Evolutionary conservation across 176 grass and related monocot genomes (phyloP).

Genomic region (Paspalum notatum): DNA sequence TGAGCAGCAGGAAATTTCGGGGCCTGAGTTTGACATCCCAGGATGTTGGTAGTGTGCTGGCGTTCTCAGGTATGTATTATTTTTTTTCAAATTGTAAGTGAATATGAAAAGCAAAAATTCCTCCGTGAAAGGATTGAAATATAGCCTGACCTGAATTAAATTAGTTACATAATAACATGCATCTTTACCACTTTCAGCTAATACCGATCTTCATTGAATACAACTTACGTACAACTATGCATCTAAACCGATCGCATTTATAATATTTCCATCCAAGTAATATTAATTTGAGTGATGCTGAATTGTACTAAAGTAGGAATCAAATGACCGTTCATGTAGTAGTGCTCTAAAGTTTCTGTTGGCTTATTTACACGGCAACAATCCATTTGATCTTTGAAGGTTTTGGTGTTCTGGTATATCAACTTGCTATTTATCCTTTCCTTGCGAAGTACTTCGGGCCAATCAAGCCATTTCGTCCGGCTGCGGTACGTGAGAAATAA

Average conservation of each 20-base stretch:
- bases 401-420: slow-evolving; percentile 62
- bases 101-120: slow-evolving; percentile 9
- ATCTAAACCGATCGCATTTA: background rate
- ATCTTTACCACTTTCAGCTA: background rate
- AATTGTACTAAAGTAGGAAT: background rate
- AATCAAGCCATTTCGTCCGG: slow-evolving; percentile 52
- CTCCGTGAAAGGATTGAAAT: background rate
- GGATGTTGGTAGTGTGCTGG: slow-evolving; percentile 65
- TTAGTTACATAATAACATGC: background rate
- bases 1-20: slow-evolving; percentile 63
- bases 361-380: background rate
- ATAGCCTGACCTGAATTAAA: slow-evolving; percentile 2
- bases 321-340: background rate
- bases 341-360: background rate
- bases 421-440: slow-evolving; percentile 58
- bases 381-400: slow-evolving; percentile 41
- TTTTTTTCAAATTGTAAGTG: slow-evolving; percentile 4
- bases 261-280: background rate
- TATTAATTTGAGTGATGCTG: background rate
- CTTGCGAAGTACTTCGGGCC: slow-evolving; percentile 53
- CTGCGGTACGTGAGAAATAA: slow-evolving; percentile 48
- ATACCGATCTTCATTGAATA: background rate
- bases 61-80: slow-evolving; percentile 54
- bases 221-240: background rate
- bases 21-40: slow-evolving; percentile 72